Base-by-base conservation (phyloP, 805 yeast genomes). In the Komagataella mondaviorum region DNA sequence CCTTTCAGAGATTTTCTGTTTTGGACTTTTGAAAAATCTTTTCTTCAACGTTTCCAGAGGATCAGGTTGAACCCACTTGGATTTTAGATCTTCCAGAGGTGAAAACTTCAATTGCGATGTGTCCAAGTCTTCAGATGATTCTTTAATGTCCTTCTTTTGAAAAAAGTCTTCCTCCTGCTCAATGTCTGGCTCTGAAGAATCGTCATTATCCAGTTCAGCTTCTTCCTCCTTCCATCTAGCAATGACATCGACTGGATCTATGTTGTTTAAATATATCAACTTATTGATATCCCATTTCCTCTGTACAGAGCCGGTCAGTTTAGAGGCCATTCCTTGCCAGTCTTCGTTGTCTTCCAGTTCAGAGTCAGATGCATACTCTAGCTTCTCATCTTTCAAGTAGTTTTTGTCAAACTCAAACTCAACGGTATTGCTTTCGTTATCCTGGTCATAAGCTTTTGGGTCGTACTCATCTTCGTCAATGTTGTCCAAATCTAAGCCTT, bases 261-360 rank as follows among this genome's bases (percentile, higher is more conserved):
- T 72, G 57, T 87, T 84, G 52, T 83, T 81, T 78, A 85, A 74
- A 64, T 93, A 91, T 4, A 93, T 70, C 52, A 91, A 69, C 60
- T 85, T 87, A 58, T 83, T 81, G 55, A 91, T 78, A 64, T 91
- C 87, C 90, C 95, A 87, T 53, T 70, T 72, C 66, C 72, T 77
- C 59, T 68, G 72, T 61, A 66, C 70, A 4, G 76, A 56, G n/a
- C 83, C 77, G 55, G 77, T 71, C 53, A 86, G 70, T 57, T 75
- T 81, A 4, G 79, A 63, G 1, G 96, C 96, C 45, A 85, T 71
- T 8, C 59, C 55, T 49, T 66, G 60, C 48, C 70, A 73, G 0
- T 77, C 69, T 6, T 65, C 72, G 60, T 48, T 72, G 62, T 62
- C 66, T 36, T 62, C 71, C 44, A 77, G 63, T 48, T 74, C 78